Evolutionary conservation across 2,329 filamentous ascomycete species (phyloP), one percentile per base, ranked within the genome.

Genomic region (Fusarium secorum): DNA sequence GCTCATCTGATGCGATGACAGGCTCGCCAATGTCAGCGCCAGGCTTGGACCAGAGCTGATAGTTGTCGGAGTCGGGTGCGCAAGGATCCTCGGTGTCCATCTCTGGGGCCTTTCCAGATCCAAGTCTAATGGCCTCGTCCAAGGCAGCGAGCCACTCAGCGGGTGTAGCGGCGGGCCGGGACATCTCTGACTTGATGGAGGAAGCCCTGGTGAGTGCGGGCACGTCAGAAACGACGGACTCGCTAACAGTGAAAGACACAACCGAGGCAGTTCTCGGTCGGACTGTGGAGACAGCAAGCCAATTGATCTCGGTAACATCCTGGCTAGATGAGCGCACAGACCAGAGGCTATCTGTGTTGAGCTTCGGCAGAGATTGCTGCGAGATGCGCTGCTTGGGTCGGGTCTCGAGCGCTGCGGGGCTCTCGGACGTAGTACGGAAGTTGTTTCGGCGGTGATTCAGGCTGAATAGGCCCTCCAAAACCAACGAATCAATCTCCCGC

Each of bases 81-180:
- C 48, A 45, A 49, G 64, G 48, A 28, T 67, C 67, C 38, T 64
- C 69, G 14, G 53, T 35, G 22, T 59, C 62, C 30, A 68, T 48
- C 22, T 56, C 59, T 39, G 58, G 35, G 42, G 58, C 57, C 70
- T 70, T 64, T 51, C 62, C 65, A 39, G 67, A 66, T 57, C 49
- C 64, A 41, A 60, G 51, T 32, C 38, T 60, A 46, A 75, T 71
- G 36, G 75, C 75, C 44, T 75, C 74, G 10, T 70, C 62, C 41
- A 86, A 78, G 7, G 84, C 84, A 22, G 75, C 74, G 13, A 79
- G 75, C 83, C 83, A 85, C 57, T 79, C 55, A 18, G 74, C 76
- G 66, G 68, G 74, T 32, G 61, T 77, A 56, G 71, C 78, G 64
- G 59, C 70, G 28, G 69, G 76, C 53, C 69, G 66, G 26, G 44